Evolutionary conservation across 2,329 filamentous ascomycete species (phyloP).

Genomic region (Xylariaceae sp.): DNA sequence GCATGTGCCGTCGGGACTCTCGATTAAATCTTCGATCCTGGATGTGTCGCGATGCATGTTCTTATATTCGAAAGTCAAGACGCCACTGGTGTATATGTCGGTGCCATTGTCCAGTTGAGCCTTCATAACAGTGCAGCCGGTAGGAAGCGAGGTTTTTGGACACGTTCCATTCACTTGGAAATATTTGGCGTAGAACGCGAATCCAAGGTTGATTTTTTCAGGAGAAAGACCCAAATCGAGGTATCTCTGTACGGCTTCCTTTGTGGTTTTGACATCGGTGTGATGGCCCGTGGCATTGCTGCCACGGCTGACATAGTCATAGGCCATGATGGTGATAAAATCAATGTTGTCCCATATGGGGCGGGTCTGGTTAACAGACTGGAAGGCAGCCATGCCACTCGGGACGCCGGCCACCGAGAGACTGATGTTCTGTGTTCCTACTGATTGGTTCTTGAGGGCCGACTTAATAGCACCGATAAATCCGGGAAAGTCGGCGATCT

Average conservation of each 20-base stretch:
- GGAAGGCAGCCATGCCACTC: slow-evolving; percentile 12
- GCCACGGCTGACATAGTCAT: slow-evolving; percentile 15
- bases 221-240: slow-evolving; percentile 10
- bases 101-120: slow-evolving; percentile 4
- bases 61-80: slow-evolving; percentile 6
- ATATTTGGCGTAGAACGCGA: slow-evolving; percentile 17
- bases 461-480: slow-evolving; percentile 4
- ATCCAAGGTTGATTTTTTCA: slow-evolving; percentile 15
- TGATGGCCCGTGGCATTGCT: slow-evolving; percentile 9
- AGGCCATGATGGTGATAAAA: slow-evolving; percentile 15
- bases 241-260: slow-evolving; percentile 3
- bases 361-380: not conserved
- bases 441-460: not conserved
- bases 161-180: slow-evolving; percentile 5
- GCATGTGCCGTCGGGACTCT: slow-evolving; percentile 1
- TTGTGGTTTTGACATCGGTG: slow-evolving; percentile 1
- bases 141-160: not conserved
- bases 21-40: not conserved
- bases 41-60: not conserved
- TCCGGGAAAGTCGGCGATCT: slow-evolving; percentile 12
- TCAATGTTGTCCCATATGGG: slow-evolving; percentile 10
- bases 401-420: slow-evolving; percentile 6
- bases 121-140: slow-evolving; percentile 6
- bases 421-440: slow-evolving; percentile 1
- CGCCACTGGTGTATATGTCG: slow-evolving; percentile 9